Evolutionary conservation across 2,329 filamentous ascomycete species (phyloP), one percentile per base, ranked within the genome.

Genomic region (Fusarium euwallaceae): DNA sequence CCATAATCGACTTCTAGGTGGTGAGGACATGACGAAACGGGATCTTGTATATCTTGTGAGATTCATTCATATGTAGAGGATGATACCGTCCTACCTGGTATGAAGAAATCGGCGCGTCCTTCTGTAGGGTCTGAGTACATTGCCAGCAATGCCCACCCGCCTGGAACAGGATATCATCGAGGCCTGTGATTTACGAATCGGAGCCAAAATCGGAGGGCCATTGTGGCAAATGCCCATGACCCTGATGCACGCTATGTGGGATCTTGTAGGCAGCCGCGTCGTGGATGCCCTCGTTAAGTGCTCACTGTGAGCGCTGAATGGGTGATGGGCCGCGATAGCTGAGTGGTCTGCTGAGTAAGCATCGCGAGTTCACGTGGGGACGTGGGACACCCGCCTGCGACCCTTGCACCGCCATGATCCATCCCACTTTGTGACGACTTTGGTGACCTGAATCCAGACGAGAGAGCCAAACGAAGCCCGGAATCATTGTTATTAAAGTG

Each of bases 351-450:
- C 80, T 84, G 82, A 84, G 82, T 84, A 82, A 84, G 74, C 59
- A 12, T 68, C 80, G 75, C 80, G 78, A 75, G 67, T 68, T 80
- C 82, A 83, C 81, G 81, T 83, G 82, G 78, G 61, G 72, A 68
- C 76, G 77, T 79, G 79, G 67, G 76, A 70, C 62, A 59, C 64
- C 69, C 72, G 66, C 76, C 75, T 64, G 22, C 24, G 66, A 70
- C 65, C 72, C 74, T 74, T 61, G 74, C 61, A 63, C 66, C 61
- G 51, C 51, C 60, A 75, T 66, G 59, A 65, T 75, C 68, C 71
- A 79, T 80, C 76, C 76, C 78, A 80, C 76, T 80, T 78, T 79
- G 72, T 75, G 73, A 75, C 70, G 69, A 69, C 65, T 70, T 72
- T 61, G 65, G 68, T 65, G 71, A 66, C 64, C 61, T 70, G 60